A percentile compares a stretch with the other conserved stretches of the same genome.
Evolutionary conservation across 2,329 filamentous ascomycete species (phyloP).

Genomic region (Penicillium sp.): DNA sequence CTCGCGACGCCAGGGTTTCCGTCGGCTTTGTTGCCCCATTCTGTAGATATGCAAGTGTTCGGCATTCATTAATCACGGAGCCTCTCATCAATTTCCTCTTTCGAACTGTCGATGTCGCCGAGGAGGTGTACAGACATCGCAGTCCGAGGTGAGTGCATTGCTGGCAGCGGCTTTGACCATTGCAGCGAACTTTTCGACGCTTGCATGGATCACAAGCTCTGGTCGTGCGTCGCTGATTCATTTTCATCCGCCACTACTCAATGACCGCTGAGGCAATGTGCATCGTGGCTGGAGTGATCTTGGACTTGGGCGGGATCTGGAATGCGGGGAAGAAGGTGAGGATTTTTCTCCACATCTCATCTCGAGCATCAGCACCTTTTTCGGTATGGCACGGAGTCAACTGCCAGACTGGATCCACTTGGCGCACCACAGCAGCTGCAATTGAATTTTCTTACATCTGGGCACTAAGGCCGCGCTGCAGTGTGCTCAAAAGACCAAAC

Average conservation of each 20-base stretch:
- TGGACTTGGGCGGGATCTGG: too few relatives aligned
- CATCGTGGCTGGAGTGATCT: too few relatives aligned
- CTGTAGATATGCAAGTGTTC: neutral
- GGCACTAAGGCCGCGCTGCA: too few relatives aligned
- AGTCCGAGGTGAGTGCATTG: slow-evolving; percentile 42
- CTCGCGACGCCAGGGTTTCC: slow-evolving; percentile 5
- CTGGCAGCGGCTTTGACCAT: slow-evolving; percentile 41
- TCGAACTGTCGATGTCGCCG: slow-evolving; percentile 27
- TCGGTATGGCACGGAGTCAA: too few relatives aligned
- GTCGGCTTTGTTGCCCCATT: neutral
- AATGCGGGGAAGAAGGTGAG: too few relatives aligned
- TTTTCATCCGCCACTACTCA: neutral
- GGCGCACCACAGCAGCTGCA: too few relatives aligned
- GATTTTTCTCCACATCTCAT: too few relatives aligned
- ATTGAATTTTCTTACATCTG: too few relatives aligned
- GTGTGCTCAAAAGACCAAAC: too few relatives aligned
- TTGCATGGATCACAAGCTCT: slow-evolving; percentile 45
- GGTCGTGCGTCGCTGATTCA: slow-evolving; percentile 1
- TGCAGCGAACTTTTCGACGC: slow-evolving; percentile 44
- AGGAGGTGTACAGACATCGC: slow-evolving; percentile 40
- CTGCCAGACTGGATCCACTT: too few relatives aligned
- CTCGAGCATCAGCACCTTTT: too few relatives aligned
- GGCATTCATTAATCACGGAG: neutral
- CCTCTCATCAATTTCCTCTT: slow-evolving; percentile 9
- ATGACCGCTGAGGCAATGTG: too few relatives aligned